These are phyloP conservation scores for Penstemon newberryi DNA, from an alignment of 257 asterid species.

Conservation along the genomic window DNA sequence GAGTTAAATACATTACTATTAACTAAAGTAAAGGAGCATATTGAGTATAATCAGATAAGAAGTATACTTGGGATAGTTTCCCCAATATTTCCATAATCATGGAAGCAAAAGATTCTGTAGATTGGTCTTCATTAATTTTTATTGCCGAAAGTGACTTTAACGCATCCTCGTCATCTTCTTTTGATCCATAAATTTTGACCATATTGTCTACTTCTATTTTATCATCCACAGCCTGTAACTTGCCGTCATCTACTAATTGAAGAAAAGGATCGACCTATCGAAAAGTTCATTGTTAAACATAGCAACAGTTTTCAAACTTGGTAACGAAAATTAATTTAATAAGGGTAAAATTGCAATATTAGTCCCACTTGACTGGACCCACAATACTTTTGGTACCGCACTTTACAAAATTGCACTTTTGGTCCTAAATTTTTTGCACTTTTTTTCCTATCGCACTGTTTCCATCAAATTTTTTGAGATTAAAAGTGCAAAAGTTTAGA, in stretches of 20 bases:
- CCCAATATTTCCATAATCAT: slow-evolving; percentile 52
- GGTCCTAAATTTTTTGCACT: too few species aligned
- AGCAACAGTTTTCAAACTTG: slow-evolving; percentile 16
- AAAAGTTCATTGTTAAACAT: slow-evolving; percentile 27
- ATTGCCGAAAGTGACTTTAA: slow-evolving; percentile 48
- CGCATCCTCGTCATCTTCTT: slow-evolving; percentile 79
- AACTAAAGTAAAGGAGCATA: neutral
- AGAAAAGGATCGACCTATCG: slow-evolving; percentile 76
- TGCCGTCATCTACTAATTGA: slow-evolving; percentile 64
- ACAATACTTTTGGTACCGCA: too few species aligned
- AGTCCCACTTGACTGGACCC: too few species aligned
- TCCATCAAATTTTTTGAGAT: too few species aligned
- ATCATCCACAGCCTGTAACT: slow-evolving; percentile 54
- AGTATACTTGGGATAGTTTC: slow-evolving; percentile 45
- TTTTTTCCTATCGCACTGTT: too few species aligned
- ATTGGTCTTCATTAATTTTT: slow-evolving; percentile 51
- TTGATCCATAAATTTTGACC: slow-evolving; percentile 56
- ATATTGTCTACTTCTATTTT: slow-evolving; percentile 31
- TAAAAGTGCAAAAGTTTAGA: too few species aligned
- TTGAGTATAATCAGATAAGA: slow-evolving; percentile 17
- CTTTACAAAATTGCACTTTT: too few species aligned
- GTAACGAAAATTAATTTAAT: neutral
- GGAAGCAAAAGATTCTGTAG: slow-evolving; percentile 62
- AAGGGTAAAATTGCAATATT: too few species aligned
- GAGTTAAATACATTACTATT: too few species aligned